phyloP scores from a whole-genome alignment of 1,139 yeast genomes.

The Taiozyma sp. region DNA sequence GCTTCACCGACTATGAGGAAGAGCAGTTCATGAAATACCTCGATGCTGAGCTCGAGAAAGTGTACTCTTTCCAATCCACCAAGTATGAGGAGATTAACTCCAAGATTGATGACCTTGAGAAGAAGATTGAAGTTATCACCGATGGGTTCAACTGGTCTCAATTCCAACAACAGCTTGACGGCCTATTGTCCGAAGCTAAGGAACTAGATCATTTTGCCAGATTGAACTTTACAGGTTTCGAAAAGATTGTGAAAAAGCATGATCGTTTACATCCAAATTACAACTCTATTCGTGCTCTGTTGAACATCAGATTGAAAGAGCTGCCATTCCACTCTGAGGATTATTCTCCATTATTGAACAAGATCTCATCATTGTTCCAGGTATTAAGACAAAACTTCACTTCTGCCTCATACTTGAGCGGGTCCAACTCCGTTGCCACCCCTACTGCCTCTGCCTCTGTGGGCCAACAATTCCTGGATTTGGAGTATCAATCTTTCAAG shows the following conservation, averaged over 20 bases:
- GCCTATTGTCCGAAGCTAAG: conserved; percentile 66
- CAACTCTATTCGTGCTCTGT: conserved; percentile 74
- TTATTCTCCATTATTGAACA: conserved; percentile 83
- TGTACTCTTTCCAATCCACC: conserved; percentile 76
- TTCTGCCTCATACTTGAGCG: conserved; percentile 25
- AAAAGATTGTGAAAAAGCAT: conserved; percentile 92
- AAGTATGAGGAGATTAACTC: conserved; percentile 68
- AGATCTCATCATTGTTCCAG: conserved; percentile 75
- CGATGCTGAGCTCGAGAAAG: conserved; percentile 85
- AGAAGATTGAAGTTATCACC: conserved; percentile 26
- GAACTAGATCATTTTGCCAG: conserved; percentile 88
- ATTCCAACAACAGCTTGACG: conserved; percentile 67
- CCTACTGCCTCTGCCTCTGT: conserved; percentile 23
- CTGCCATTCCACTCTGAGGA: conserved; percentile 94
- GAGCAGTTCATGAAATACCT: conserved; percentile 72
- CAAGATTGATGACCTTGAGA: conserved; percentile 59
- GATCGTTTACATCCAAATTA: conserved; percentile 84
- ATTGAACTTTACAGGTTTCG: conserved; percentile 89
- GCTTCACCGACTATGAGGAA: conserved; percentile 81
- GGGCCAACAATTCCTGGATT: conserved; percentile 27
- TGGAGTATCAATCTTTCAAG: conserved; percentile 71
- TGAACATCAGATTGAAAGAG: conserved; percentile 80
- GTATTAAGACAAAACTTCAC: conserved; percentile 64
- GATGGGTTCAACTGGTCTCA: conserved; percentile 41
- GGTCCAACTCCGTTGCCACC: conserved; percentile 22